Evolutionary conservation across 75 land plant genomes (phyloP).

Genomic region (Isoetes taiwanensis): DNA sequence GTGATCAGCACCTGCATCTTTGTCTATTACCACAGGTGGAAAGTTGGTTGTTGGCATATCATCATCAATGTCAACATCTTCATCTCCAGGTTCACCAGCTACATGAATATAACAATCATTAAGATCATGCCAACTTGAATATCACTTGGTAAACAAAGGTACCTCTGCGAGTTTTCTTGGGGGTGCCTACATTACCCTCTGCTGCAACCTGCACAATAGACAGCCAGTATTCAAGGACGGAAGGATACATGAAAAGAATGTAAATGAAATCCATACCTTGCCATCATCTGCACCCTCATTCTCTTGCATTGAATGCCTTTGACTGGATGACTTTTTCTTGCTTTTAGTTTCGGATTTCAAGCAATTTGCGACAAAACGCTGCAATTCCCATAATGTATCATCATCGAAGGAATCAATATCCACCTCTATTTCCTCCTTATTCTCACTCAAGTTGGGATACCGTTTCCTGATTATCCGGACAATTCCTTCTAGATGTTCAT

Average conservation of each 20-base stretch:
- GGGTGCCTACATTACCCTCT: conserved; percentile 31
- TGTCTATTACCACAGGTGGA: conserved; percentile 67
- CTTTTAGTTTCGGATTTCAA: conserved; percentile 26
- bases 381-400: conserved; percentile 51
- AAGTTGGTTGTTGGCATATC: conserved; percentile 60
- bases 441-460: conserved; percentile 35
- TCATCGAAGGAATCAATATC: conserved; percentile 66
- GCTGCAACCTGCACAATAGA: conserved; percentile 26
- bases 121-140: background rate
- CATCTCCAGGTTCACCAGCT: conserved; percentile 53
- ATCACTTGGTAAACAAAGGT: background rate
- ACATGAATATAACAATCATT: background rate
- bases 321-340: conserved; percentile 10
- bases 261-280: background rate
- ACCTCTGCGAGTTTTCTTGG: conserved; percentile 46
- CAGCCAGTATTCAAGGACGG: background rate
- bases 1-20: conserved; percentile 25
- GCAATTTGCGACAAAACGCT: conserved; percentile 52
- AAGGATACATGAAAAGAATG: background rate
- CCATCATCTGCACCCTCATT: conserved; percentile 2
- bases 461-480: conserved; percentile 61
- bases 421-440: conserved; percentile 79
- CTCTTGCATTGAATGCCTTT: too few relatives aligned
- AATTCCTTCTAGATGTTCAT: conserved; percentile 42
- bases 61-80: conserved; percentile 82